A percentile compares a stretch with the other conserved stretches of the same genome.
Conservation (phyloP, 768 basidiomycete species). For the Tricholoma bakamatsutake region DNA sequence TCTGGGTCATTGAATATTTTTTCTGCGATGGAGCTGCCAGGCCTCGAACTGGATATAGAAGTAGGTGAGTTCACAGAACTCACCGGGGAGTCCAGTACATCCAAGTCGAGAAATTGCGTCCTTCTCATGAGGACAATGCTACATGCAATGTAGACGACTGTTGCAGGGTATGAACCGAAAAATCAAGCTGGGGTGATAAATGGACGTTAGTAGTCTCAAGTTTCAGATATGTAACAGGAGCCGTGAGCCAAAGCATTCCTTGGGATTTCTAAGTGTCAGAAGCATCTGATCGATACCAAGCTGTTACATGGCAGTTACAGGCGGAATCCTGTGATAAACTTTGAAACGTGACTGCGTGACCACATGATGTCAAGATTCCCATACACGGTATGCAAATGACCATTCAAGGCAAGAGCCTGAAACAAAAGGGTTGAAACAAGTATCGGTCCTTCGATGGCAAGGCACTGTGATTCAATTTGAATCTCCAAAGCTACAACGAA, state of each 20-base stretch:
- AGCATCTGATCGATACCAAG: neutral
- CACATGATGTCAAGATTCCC: neutral
- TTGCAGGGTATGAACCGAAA: neutral
- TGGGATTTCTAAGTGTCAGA: neutral
- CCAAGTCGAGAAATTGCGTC: conserved; percentile 30
- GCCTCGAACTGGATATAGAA: conserved; percentile 23
- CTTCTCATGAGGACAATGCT: conserved; percentile 18
- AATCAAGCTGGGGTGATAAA: neutral
- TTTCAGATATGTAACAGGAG: conserved; percentile 1
- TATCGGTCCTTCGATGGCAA: neutral
- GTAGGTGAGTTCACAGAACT: conserved; percentile 26
- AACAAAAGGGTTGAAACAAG: neutral
- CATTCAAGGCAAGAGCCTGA: neutral
- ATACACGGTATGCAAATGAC: neutral
- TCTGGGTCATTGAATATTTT: conserved; percentile 38
- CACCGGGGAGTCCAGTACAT: conserved; percentile 33
- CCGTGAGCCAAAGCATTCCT: conserved; percentile 1
- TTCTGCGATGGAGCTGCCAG: conserved; percentile 35
- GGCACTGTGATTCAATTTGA: neutral
- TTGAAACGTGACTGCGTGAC: conserved; percentile 10
- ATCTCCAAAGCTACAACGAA: neutral
- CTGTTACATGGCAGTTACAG: neutral
- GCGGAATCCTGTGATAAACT: conserved; percentile 7
- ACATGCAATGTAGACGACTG: neutral
- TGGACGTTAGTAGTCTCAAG: neutral